Conservation (phyloP, 23 red algal genomes). For the Agarophyton chilense region DNA sequence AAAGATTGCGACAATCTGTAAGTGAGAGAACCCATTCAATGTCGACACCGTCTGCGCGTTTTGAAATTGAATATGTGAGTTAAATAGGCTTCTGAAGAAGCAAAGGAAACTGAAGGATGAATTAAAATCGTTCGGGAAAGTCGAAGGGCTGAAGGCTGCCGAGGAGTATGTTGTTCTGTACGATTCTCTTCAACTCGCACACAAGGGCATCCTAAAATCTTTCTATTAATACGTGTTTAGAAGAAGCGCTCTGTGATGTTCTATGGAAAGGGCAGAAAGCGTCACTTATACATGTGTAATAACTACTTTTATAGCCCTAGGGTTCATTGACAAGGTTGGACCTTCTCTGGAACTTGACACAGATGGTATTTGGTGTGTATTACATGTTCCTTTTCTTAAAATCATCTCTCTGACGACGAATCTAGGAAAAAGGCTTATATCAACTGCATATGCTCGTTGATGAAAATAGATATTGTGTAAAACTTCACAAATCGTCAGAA, state of each 20-base stretch:
- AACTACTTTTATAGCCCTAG: conserved; percentile 85
- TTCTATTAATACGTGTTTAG: conserved; percentile 99
- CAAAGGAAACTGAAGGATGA: conserved; percentile 47
- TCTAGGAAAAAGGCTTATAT: conserved; percentile 49
- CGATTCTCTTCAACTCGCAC: conserved; percentile 94
- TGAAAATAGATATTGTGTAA: conserved; percentile 79
- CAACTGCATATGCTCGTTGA: conserved; percentile 83
- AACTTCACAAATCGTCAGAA: conserved; percentile 98
- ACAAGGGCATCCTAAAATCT: conserved; percentile 98
- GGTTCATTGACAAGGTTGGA: conserved; percentile 90
- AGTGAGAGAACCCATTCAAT: conserved; percentile 98
- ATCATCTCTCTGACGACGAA: conserved; percentile 65
- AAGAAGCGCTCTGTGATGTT: conserved; percentile 90
- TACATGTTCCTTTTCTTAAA: conserved; percentile 87
- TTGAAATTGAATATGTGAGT: conserved; percentile 91
- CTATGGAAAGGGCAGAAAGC: conserved; percentile 99
- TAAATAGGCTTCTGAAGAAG: conserved; percentile 94
- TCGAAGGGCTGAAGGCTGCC: conserved; percentile 53
- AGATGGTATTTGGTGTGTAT: conserved; percentile 98
- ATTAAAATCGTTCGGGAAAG: conserved; percentile 44
- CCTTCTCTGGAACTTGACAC: conserved; percentile 95
- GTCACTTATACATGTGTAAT: conserved; percentile 91
- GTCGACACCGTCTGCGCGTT: conserved; percentile 98
- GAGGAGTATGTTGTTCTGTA: conserved; percentile 85
- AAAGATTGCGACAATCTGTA: conserved; percentile 86